phyloP scores from a whole-genome alignment of 768 basidiomycete genomes.

The Mycena crocata region DNA sequence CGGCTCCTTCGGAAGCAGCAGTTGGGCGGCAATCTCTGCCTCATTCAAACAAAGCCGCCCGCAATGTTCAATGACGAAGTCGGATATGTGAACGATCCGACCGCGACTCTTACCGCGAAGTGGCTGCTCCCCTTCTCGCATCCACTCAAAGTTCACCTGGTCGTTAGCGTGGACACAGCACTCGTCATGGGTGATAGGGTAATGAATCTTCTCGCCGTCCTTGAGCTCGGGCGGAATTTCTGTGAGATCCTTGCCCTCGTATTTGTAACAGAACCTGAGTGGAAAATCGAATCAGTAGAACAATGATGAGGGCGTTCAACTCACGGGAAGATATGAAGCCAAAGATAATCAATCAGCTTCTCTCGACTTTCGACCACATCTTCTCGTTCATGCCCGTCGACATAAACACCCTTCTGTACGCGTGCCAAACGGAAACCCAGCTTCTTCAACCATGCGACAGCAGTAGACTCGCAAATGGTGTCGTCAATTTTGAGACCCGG shows the following conservation, averaged over 20 bases:
- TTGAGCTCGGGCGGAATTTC: constrained; percentile 9
- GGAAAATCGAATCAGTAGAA: neutral
- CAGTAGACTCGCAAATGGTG: neutral
- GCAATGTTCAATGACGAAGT: constrained; percentile 7
- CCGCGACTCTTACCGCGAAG: constrained; percentile 5
- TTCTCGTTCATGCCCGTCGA: neutral
- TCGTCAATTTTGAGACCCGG: neutral
- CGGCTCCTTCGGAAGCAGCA: neutral
- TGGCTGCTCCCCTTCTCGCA: neutral
- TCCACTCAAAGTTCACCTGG: constrained; percentile 10
- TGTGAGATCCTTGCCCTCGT: constrained; percentile 1
- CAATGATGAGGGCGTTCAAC: neutral
- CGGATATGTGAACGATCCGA: neutral
- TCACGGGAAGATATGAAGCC: neutral
- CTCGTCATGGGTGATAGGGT: constrained; percentile 8
- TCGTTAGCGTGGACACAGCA: constrained; percentile 17
- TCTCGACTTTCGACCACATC: constrained; percentile 16
- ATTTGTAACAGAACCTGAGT: constrained; percentile 15
- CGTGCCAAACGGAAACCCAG: neutral
- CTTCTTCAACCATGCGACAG: neutral
- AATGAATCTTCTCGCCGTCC: constrained; percentile 17
- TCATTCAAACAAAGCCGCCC: neutral
- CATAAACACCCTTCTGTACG: neutral
- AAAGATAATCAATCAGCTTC: constrained; percentile 13
- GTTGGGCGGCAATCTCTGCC: neutral